Conservation (phyloP, 2,329 filamentous ascomycete species). For the Chrysosphaeria jannelii region DNA sequence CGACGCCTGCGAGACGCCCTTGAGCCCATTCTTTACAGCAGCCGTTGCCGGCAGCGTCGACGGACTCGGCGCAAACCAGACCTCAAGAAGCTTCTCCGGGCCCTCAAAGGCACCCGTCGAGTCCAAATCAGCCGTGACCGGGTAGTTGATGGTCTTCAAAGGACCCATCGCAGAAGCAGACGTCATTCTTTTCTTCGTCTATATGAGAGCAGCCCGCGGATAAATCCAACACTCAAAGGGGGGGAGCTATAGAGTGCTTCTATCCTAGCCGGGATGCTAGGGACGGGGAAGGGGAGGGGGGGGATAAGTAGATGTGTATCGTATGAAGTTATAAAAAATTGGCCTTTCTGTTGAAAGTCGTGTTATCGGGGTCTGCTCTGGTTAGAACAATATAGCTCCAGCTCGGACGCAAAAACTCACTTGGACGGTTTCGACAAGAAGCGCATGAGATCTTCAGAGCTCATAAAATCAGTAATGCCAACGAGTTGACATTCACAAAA, state of each 20-base stretch:
- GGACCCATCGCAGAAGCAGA: too few species aligned
- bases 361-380: constrained; percentile 27
- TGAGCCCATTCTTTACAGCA: constrained; percentile 49
- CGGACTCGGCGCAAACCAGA: constrained; percentile 79
- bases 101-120: constrained; percentile 93
- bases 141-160: constrained; percentile 93
- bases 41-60: constrained; percentile 38
- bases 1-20: constrained; percentile 50
- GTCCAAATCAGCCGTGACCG: constrained; percentile 75
- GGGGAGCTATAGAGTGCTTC: too few species aligned
- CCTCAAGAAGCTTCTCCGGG: constrained; percentile 90
- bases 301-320: too few species aligned
- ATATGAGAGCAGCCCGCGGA: too few species aligned
- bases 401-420: constrained; percentile 20
- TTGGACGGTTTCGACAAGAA: constrained; percentile 88
- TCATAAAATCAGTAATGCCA: too few species aligned
- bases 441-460: constrained; percentile 65
- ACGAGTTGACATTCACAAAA: too few species aligned
- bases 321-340: too few species aligned
- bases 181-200: too few species aligned
- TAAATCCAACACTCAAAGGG: too few species aligned
- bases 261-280: too few species aligned
- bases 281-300: too few species aligned
- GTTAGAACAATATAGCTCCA: constrained; percentile 1
- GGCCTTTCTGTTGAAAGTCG: too few species aligned